Evolutionary conservation across 2,329 filamentous ascomycete species (phyloP).

Genomic region (Ophiostoma populinum): DNA sequence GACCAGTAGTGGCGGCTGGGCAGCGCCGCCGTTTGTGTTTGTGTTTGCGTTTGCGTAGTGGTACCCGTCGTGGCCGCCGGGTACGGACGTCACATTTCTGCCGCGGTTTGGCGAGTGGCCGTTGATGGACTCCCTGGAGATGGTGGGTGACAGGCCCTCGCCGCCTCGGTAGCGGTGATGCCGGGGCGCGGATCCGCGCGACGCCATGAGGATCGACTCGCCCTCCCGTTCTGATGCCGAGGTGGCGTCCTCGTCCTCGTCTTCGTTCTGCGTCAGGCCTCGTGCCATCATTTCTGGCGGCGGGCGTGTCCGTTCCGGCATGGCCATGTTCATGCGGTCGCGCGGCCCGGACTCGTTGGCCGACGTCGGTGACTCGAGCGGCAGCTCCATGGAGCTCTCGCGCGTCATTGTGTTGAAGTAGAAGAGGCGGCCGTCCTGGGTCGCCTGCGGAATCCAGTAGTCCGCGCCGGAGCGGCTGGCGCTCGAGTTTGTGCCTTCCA

Average conservation of each 20-base stretch:
- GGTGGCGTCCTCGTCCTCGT: constrained; percentile 67
- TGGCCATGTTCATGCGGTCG: constrained; percentile 72
- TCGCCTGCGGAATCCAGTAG: constrained; percentile 97
- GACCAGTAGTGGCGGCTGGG: constrained; percentile 30
- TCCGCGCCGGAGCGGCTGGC: constrained; percentile 70
- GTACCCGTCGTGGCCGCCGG: constrained; percentile 32
- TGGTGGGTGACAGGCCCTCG: constrained; percentile 65
- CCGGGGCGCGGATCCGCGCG: constrained; percentile 47
- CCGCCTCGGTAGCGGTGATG: constrained; percentile 46
- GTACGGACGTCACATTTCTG: constrained; percentile 28
- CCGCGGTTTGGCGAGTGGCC: constrained; percentile 34
- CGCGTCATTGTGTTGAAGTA: constrained; percentile 98
- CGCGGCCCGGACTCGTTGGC: constrained; percentile 68
- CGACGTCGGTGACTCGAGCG: constrained; percentile 74
- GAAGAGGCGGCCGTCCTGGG: constrained; percentile 78
- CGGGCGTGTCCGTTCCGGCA: constrained; percentile 78
- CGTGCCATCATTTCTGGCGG: constrained; percentile 83
- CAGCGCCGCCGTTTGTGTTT: constrained; percentile 20
- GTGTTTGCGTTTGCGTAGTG: constrained; percentile 25
- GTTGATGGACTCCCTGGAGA: constrained; percentile 82
- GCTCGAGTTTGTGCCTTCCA: constrained; percentile 44
- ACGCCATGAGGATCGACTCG: constrained; percentile 52
- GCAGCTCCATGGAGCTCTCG: constrained; percentile 85
- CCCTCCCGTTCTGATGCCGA: constrained; percentile 80
- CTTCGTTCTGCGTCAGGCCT: constrained; percentile 66